phyloP scores from a whole-genome alignment of 2,329 filamentous ascomycete species.

The Cercospora citrullina region DNA sequence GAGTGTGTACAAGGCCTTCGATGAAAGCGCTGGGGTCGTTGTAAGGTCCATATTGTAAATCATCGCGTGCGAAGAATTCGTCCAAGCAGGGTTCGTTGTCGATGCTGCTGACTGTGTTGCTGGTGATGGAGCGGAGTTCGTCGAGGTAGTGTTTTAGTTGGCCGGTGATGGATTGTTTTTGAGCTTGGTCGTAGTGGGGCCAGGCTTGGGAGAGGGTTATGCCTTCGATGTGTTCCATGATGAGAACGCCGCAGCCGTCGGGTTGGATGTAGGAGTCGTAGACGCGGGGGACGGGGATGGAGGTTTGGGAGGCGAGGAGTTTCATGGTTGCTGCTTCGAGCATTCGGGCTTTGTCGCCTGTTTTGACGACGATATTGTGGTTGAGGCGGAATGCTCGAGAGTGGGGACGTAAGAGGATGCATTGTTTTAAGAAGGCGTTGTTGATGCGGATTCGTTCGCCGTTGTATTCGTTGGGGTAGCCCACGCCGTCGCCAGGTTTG shows the following conservation, averaged over 20 bases:
- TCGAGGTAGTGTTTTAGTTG: conserved; percentile 11
- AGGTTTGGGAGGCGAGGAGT: conserved; percentile 5
- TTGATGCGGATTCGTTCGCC: conserved; percentile 9
- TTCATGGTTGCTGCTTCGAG: conserved; percentile 13
- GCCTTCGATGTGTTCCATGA: conserved; percentile 21
- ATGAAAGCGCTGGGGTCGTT: neutral
- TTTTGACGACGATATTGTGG: conserved; percentile 7
- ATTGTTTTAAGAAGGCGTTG: conserved; percentile 15
- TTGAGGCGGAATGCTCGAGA: conserved; percentile 15
- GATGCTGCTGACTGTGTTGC: conserved; percentile 4
- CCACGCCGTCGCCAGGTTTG: conserved; percentile 12
- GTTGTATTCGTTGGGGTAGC: conserved; percentile 10
- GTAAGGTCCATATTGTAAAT: neutral
- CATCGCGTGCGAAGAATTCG: conserved; percentile 13
- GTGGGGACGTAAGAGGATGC: conserved; percentile 7
- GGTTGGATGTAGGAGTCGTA: conserved; percentile 13
- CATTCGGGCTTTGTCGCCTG: conserved; percentile 1
- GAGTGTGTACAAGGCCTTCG: conserved; percentile 5
- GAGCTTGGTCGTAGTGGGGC: conserved; percentile 8
- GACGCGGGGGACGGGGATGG: conserved; percentile 16
- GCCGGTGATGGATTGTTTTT: conserved; percentile 3
- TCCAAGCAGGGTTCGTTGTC: conserved; percentile 8
- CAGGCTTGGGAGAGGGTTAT: conserved; percentile 14
- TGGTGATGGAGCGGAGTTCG: conserved; percentile 12
- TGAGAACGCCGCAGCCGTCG: conserved; percentile 15